These are phyloP conservation scores for Whalleya microplaca DNA, from an alignment of 2,329 filamentous ascomycete genomes.

Conservation along the genomic window DNA sequence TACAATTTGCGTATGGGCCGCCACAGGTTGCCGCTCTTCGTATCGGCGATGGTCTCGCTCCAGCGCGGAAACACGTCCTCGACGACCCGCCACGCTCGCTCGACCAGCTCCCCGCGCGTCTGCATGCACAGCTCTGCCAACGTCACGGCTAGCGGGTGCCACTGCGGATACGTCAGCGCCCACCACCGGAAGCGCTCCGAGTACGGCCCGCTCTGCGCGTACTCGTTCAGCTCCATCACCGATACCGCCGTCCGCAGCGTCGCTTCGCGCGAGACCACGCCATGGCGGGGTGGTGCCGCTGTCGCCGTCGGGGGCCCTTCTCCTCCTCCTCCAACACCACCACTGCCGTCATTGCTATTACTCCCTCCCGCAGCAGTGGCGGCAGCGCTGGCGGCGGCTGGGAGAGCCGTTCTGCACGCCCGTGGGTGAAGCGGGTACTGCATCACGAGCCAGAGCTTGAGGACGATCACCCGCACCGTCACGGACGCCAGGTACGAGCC, in stretches of 20 bases:
- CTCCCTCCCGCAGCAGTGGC: neutral
- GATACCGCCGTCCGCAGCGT: slow-evolving; percentile 53
- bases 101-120: slow-evolving; percentile 48
- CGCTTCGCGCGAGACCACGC: slow-evolving; percentile 42
- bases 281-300: neutral
- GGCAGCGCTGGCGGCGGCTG: slow-evolving; percentile 3
- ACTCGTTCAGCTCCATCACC: slow-evolving; percentile 47
- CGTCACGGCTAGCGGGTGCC: slow-evolving; percentile 58
- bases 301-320: neutral
- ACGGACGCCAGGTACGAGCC: slow-evolving; percentile 44
- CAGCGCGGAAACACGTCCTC: slow-evolving; percentile 50
- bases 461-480: slow-evolving; percentile 46
- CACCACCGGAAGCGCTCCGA: slow-evolving; percentile 51
- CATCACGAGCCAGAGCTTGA: slow-evolving; percentile 51
- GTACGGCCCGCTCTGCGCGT: slow-evolving; percentile 38
- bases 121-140: slow-evolving; percentile 56
- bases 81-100: slow-evolving; percentile 54
- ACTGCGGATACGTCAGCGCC: slow-evolving; percentile 55
- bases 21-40: slow-evolving; percentile 55
- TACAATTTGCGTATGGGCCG: slow-evolving; percentile 57
- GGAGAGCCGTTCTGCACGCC: slow-evolving; percentile 25
- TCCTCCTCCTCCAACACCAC: neutral
- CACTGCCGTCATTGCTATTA: neutral
- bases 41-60: slow-evolving; percentile 52
- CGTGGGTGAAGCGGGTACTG: slow-evolving; percentile 49